A percentile compares a stretch with the other conserved stretches of the same genome.
These are phyloP conservation scores for Debaryomyces udenii DNA, from an alignment of 1,139 yeast species.

Conservation along the genomic window DNA sequence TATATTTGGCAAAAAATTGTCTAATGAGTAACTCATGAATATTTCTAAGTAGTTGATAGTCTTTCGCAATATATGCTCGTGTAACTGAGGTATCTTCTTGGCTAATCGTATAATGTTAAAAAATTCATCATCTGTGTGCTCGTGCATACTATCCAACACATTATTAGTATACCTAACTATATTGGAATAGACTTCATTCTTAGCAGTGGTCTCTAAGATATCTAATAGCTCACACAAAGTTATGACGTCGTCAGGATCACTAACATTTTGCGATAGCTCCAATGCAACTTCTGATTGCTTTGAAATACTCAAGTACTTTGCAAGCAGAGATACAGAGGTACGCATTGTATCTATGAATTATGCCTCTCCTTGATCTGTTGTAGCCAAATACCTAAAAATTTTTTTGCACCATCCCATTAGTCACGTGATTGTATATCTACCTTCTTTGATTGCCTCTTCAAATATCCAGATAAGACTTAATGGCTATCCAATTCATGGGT, in stretches of 20 bases:
- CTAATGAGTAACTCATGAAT: slow-evolving; percentile 19
- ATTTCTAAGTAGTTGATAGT: slow-evolving; percentile 17
- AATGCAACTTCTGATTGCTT: slow-evolving; percentile 31
- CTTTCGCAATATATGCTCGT: slow-evolving; percentile 19
- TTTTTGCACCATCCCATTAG: slow-evolving; percentile 7
- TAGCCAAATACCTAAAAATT: background rate
- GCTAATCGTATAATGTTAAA: slow-evolving; percentile 21
- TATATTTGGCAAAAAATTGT: slow-evolving; percentile 27
- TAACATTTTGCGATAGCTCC: slow-evolving; percentile 23
- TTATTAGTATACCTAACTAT: slow-evolving; percentile 23
- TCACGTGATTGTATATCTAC: background rate
- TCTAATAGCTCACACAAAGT: slow-evolving; percentile 41
- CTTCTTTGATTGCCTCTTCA: background rate
- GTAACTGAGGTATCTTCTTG: slow-evolving; percentile 23
- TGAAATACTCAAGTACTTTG: slow-evolving; percentile 31
- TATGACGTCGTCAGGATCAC: slow-evolving; percentile 21
- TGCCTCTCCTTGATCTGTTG: no score
- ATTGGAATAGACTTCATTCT: slow-evolving; percentile 22
- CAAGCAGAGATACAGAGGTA: slow-evolving; percentile 28
- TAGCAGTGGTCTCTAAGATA: slow-evolving; percentile 26
- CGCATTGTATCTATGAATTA: slow-evolving; percentile 11
- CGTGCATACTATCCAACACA: slow-evolving; percentile 8
- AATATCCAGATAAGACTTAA: no score
- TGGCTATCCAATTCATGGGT: no score
- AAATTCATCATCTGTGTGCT: slow-evolving; percentile 13